phyloP scores from a whole-genome alignment of 106 monocot species.

The Alisma plantagoaquatica region DNA sequence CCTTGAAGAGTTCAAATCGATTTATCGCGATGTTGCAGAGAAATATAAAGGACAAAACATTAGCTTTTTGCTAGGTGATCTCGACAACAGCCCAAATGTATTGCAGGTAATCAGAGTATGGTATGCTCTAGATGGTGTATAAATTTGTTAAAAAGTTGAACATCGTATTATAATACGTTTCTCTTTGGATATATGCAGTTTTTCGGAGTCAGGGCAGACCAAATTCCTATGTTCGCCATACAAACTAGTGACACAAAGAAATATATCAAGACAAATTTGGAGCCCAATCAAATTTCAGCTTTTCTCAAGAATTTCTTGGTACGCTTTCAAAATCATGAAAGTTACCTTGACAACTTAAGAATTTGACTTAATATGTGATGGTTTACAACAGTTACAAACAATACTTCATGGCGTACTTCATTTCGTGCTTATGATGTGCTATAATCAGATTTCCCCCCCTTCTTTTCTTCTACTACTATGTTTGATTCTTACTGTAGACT shows the following conservation, averaged over 20 bases:
- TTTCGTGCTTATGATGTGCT: background rate
- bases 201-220: conserved; percentile 57
- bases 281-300: conserved; percentile 45
- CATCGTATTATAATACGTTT: conserved; percentile 6
- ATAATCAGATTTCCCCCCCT: background rate
- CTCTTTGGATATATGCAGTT: conserved; percentile 21
- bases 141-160: background rate
- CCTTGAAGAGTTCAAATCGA: conserved; percentile 56
- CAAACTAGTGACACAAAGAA: conserved; percentile 42
- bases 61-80: conserved; percentile 74
- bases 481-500: background rate
- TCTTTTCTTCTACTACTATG: background rate
- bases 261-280: conserved; percentile 53
- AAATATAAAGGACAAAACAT: conserved; percentile 44
- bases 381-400: background rate
- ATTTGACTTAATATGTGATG: background rate
- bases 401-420: background rate
- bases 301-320: conserved; percentile 62
- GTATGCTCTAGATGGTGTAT: background rate
- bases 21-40: conserved; percentile 41
- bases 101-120: conserved; percentile 40
- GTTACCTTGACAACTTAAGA: no score
- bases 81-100: conserved; percentile 62
- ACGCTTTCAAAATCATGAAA: no score
- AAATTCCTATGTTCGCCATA: conserved; percentile 60